These are phyloP conservation scores for Paramecium octaurelia DNA, from an alignment of 73 alveolate genomes.

Conservation along the genomic window DNA sequence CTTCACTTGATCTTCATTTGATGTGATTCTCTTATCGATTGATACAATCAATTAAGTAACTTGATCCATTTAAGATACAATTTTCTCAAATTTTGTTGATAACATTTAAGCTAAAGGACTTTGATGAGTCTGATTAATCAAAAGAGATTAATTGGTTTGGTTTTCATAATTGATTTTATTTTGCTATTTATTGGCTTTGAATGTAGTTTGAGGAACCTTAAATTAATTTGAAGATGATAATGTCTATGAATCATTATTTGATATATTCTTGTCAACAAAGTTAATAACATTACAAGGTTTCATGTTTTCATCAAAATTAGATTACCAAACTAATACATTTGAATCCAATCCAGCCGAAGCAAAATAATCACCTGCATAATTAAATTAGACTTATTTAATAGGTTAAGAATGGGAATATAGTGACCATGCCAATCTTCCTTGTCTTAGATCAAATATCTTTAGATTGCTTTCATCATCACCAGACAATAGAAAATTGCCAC, in stretches of 20 bases:
- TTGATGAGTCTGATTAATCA: neutral
- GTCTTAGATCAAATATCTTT: constrained; percentile 97
- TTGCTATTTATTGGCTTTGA: neutral
- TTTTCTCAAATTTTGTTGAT: neutral
- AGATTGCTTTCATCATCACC: constrained; percentile 93
- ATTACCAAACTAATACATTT: constrained; percentile 52
- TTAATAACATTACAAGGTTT: constrained; percentile 20
- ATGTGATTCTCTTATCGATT: neutral
- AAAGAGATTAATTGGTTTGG: neutral
- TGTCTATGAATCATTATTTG: neutral
- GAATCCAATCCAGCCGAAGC: constrained; percentile 78
- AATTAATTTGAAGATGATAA: neutral
- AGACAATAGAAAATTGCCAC: constrained; percentile 91
- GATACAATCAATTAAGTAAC: neutral
- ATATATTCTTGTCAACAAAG: neutral
- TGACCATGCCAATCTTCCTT: constrained; percentile 93
- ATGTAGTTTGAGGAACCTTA: constrained; percentile 18
- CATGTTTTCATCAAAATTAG: constrained; percentile 45
- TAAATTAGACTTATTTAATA: constrained; percentile 83
- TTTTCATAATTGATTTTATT: neutral
- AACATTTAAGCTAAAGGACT: constrained; percentile 13
- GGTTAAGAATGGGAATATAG: constrained; percentile 96
- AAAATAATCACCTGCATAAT: constrained; percentile 95
- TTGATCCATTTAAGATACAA: neutral
- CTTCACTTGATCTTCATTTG: neutral